Base-by-base conservation (phyloP, 2,329 filamentous ascomycete genomes). In the Drechslerella dactyloides region DNA sequence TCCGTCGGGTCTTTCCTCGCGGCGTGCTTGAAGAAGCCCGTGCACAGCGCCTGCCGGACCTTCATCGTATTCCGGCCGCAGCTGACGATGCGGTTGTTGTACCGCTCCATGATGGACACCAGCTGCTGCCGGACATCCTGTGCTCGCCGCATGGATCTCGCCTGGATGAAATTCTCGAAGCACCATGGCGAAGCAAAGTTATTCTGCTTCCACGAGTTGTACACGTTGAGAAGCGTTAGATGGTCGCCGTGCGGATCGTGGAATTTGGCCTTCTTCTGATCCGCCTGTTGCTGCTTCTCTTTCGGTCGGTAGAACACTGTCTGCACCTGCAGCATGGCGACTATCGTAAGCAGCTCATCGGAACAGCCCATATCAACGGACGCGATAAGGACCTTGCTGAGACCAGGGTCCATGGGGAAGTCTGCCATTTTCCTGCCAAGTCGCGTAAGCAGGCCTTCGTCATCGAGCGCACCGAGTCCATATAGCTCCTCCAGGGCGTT, bases 181-280 rank as follows among this genome's bases (percentile, higher is more conserved):
- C 94, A 97, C 94, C 94, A 99, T 0, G 93, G 88, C 65, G 87
- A 90, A 55, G 87, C 90, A 81, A 86, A 96, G 5, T 89, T 88
- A 74, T 87, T 89, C 50, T 88, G 85, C 79, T 96, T 96, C 94
- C 94, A 99, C n/a, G 86, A 88, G 77, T 97, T 96, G 82, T 96
- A 99, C 0, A 99, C 93, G 76, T 99, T 99, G 48, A 99, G 86
- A 0, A 97, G 84, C 0, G 94, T 99, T 11, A 99, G 84, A 77
- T 99, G 94, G 78, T 99, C 94, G 58, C 94, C 94, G 64, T 91
- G 87, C 0, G 93, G 90, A 77, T 99, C 94, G 81, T 97, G 91
- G 81, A 99, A 99, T 79, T 97, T 97, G 75, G 92, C 85, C 81
- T 97, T 97, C 83, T 97, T 97, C 80, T 97, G 91, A 78, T 99